Percentiles rank a stretch among this genome's conserved stretches.
Conservation (phyloP, 495 filamentous ascomycete genomes). For the Neurospora hispaniola region DNA sequence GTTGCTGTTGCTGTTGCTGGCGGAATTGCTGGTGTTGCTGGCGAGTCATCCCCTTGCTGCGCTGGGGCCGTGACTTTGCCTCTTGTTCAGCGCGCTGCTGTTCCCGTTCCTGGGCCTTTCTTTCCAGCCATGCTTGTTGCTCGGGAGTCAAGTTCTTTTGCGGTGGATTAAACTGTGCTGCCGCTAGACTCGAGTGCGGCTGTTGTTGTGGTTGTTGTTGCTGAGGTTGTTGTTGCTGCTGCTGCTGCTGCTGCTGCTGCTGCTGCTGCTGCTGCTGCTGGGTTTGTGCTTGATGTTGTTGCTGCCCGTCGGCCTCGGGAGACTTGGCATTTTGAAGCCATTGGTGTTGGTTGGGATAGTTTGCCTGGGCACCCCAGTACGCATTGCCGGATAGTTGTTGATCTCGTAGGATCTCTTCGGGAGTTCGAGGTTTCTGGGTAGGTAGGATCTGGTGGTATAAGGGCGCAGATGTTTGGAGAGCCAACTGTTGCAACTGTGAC, state of each 20-base stretch:
- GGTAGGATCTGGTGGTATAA: constrained; percentile 3
- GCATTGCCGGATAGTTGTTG: neutral
- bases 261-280: neutral
- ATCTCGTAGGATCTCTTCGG: constrained; percentile 1
- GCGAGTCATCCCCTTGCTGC: neutral
- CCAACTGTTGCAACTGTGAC: neutral
- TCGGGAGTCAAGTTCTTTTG: neutral
- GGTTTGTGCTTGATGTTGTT: neutral
- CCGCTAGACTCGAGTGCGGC: neutral
- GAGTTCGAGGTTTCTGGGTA: constrained; percentile 2
- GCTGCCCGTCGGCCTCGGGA: neutral
- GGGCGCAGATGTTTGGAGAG: neutral
- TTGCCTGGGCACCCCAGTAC: neutral
- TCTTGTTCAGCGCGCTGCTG: neutral
- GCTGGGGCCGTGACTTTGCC: neutral
- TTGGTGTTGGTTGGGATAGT: neutral
- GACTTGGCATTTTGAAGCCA: neutral
- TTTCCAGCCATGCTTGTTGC: neutral
- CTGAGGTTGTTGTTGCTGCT: neutral
- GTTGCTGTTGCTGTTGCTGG: neutral
- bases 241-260: neutral
- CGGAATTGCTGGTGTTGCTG: neutral
- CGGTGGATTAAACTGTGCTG: neutral
- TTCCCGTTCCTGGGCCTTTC: neutral
- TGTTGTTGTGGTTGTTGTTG: neutral